Conservation (phyloP, 148 eudicot species). For the Euryodendron excelsum region DNA sequence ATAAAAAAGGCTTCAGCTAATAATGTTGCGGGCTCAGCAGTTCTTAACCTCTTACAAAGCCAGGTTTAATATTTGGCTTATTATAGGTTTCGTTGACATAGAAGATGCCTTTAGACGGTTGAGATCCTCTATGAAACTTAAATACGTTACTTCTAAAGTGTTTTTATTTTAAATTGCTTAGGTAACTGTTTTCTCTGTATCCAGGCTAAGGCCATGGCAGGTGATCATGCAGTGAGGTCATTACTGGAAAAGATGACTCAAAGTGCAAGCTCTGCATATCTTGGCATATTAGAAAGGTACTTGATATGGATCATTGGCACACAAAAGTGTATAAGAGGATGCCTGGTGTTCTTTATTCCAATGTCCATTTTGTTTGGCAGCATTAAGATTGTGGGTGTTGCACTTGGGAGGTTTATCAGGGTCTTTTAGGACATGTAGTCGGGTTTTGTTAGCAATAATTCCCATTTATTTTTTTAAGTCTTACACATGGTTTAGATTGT, state of each 20-base stretch:
- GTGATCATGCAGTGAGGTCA: slow-evolving; percentile 90
- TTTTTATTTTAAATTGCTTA: not conserved
- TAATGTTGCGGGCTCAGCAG: slow-evolving; percentile 69
- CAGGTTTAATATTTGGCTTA: slow-evolving; percentile 48
- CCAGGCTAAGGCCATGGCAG: slow-evolving; percentile 95
- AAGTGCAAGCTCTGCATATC: slow-evolving; percentile 85
- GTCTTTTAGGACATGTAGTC: not conserved
- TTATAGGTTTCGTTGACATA: not conserved
- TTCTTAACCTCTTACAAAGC: slow-evolving; percentile 92
- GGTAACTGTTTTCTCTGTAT: slow-evolving; percentile 11
- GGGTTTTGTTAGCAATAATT: no score
- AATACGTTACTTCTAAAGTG: not conserved
- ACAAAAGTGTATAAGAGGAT: not conserved
- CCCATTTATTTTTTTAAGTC: no score
- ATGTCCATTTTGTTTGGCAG: not conserved
- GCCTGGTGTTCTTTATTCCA: not conserved
- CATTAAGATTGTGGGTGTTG: not conserved
- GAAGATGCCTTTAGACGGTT: not conserved
- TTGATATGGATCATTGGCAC: slow-evolving; percentile 1
- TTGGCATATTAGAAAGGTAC: slow-evolving; percentile 93
- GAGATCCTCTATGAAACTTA: not conserved
- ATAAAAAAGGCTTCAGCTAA: slow-evolving; percentile 64
- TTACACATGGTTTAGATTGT: no score
- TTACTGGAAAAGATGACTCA: slow-evolving; percentile 87
- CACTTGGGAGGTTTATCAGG: not conserved